Base-by-base conservation (phyloP, 2,329 filamentous ascomycete genomes). In the Ophiostoma ulmi region DNA sequence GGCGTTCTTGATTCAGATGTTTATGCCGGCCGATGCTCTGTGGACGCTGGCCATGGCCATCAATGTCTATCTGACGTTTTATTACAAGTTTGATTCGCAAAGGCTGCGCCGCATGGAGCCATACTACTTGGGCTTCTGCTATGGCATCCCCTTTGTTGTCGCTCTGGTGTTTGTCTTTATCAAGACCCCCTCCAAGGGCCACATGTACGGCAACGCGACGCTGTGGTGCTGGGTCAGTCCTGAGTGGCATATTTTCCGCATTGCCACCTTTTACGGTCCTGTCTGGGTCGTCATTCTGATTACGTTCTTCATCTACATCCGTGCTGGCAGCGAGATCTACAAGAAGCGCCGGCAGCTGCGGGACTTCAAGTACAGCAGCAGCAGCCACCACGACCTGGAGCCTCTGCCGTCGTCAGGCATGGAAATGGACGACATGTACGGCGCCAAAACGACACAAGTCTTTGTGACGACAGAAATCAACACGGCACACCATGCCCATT, bases 1-100 rank as follows among this genome's bases (percentile, higher is more conserved):
- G 76, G 91, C 82, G 0, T 90, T 94, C 74, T 78, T 96, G 11
- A 92, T 96, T 73, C 92, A 96, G 78, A 93, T 92, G 92, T 93
- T 93, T 77, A 88, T 92, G 84, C 88, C 89, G 1, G 90, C 90
- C 5, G 90, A 93, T 80, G 88, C 90, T 0, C 83, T 90, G 65
- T 94, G 90, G 91, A 91, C 90, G 0, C 83, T 94, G 72, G 88
- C 90, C 70, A 95, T 96, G 92, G 91, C 92, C 1, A 84, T 89
- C 74, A 96, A 95, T 77, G 92, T 95, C 69, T 92, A 92, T 78
- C 80, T 94, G 17, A 93, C 91, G 0, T 93, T 95, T 76, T 93
- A 93, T 78, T 84, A 83, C 75, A 91, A 90, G 73, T 94, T 89
- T 75, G 87, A 90, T 72, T 86, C 88, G 1, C 79, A 83, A 4